Evolutionary conservation across 2,329 filamentous ascomycete species (phyloP), one percentile per base, ranked within the genome.

Genomic region (Trichoderma gracile): DNA sequence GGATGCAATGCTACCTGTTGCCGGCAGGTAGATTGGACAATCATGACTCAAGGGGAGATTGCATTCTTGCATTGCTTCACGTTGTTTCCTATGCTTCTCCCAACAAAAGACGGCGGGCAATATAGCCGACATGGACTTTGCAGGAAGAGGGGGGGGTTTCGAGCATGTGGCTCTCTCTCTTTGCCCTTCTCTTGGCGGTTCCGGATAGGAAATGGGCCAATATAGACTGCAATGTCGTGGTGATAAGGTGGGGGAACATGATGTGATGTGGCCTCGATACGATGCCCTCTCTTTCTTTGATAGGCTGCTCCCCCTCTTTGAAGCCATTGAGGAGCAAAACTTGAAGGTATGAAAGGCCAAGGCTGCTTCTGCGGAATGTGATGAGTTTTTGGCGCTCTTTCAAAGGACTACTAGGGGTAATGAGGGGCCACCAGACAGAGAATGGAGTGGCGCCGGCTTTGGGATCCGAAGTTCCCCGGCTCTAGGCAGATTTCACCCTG

Each of bases 1-100:
- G 15, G 25, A 54, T 30, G 19, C 30, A 33, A 61, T 52, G 47
- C n/a, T 62, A 62, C 57, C 12, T 5, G 46, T 40, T n/a, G n/a
- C n/a, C 50, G 23, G 25, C 38, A 38, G 17, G 19, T 27, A 38
- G 27, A 38, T 10, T 8, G 33, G 25, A 38, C 46, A 25, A 40
- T 19, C 25, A 38, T 62, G 49, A 46, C 40, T 40, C 59, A 59
- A 25, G n/a, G 33, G 12, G 23, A 10, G 7, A 46, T 54, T 33
- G 42, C 23, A 25, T 43, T 25, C 9, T 53, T 25, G 15, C 40
- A 40, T 46, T 19, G 19, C 15, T 46, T 53, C 15, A 19, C 9
- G 23, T 30, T 6, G 12, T 43, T 27, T n/a, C 40, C 25, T 52
- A 12, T 14, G 33, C 33, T 38, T 38, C 5, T 38, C 59, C 40